phyloP scores from a whole-genome alignment of 1,139 yeast species.

The Arxiozyma telluris region DNA sequence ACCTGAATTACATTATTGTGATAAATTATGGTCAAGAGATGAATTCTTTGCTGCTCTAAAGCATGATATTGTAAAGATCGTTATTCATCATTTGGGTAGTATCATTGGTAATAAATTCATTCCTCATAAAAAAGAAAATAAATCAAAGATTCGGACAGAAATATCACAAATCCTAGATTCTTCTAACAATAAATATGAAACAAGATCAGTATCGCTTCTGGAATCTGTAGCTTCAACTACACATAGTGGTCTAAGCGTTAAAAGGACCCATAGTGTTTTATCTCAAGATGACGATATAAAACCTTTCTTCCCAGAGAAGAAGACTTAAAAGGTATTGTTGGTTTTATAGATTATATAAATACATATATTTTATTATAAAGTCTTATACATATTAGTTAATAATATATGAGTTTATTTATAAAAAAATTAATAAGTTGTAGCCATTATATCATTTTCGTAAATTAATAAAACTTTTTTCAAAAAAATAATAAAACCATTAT shows the following conservation, averaged over 20 bases:
- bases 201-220: constrained; percentile 2
- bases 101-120: constrained; percentile 70
- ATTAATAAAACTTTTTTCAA: too few relatives aligned
- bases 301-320: constrained; percentile 13
- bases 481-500: too few relatives aligned
- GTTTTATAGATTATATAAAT: background rate
- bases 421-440: background rate
- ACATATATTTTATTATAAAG: background rate
- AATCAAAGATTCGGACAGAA: constrained; percentile 14
- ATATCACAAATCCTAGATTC: constrained; percentile 15
- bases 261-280: background rate
- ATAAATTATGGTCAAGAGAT: constrained; percentile 72
- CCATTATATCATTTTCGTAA: background rate
- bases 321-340: background rate
- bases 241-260: background rate
- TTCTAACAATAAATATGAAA: constrained; percentile 4
- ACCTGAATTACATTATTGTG: constrained; percentile 54
- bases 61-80: constrained; percentile 58
- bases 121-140: constrained; percentile 33
- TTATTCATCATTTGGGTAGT: constrained; percentile 69
- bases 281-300: constrained; percentile 10
- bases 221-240: background rate
- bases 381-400: background rate
- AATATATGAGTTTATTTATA: background rate
- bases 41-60: constrained; percentile 59